Conservation (phyloP, 129 eudicot genomes). For the Chrysanthemum lavandulifolium region DNA sequence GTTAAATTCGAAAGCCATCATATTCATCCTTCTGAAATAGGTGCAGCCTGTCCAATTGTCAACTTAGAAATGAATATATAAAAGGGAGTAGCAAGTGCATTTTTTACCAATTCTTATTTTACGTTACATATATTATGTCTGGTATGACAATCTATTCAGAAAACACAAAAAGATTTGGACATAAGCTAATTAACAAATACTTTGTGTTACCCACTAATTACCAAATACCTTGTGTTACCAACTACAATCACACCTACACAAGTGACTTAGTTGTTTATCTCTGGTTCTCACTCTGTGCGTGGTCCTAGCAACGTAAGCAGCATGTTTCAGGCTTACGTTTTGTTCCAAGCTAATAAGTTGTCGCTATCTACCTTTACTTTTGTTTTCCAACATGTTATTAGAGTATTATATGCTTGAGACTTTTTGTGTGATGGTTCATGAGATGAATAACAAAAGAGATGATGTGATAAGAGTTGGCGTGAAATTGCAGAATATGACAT, state of each 20-base stretch:
- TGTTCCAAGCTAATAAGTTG: constrained; percentile 15
- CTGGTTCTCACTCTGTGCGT: constrained; percentile 7
- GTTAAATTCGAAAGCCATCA: not conserved
- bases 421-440: no score
- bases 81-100: constrained; percentile 3
- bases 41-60: constrained; percentile 22
- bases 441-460: no score
- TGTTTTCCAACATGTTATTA: not conserved
- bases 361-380: constrained; percentile 2
- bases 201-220: not conserved
- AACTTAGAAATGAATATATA: constrained; percentile 10
- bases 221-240: not conserved
- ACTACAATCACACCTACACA: not conserved
- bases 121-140: not conserved
- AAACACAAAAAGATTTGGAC: not conserved
- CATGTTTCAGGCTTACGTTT: constrained; percentile 22
- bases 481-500: no score
- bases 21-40: not conserved
- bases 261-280: not conserved
- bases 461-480: no score
- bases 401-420: not conserved
- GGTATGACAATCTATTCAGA: not conserved
- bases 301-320: constrained; percentile 11
- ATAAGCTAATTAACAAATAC: not conserved
- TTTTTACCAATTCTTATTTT: constrained; percentile 10